Conservation (phyloP, 192 early-diverging fungal species). For the Entophlyctis helioformis region DNA sequence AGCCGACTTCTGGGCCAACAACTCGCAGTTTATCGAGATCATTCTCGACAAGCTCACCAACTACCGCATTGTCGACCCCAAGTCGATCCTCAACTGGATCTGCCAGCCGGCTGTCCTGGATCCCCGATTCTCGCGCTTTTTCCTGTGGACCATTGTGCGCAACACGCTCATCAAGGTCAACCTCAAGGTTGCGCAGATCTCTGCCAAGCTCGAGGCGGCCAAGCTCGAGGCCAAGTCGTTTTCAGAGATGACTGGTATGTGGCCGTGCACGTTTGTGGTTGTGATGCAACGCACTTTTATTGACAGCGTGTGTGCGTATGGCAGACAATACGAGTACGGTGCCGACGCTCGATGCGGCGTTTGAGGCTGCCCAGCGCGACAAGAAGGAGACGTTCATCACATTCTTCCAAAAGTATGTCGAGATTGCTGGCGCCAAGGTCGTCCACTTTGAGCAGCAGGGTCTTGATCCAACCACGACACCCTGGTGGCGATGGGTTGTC, state of each 20-base stretch:
- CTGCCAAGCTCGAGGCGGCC: constrained; percentile 36
- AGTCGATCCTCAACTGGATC: constrained; percentile 67
- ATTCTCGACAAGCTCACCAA: constrained; percentile 89
- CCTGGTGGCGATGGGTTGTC: constrained; percentile 46
- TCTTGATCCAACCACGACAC: constrained; percentile 7
- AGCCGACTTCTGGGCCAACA: constrained; percentile 75
- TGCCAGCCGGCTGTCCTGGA: constrained; percentile 29
- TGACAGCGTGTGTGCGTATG: constrained; percentile 14
- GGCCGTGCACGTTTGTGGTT: too few species aligned
- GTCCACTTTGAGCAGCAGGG: constrained; percentile 2
- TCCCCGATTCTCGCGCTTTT: constrained; percentile 17
- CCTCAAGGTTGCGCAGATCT: constrained; percentile 61
- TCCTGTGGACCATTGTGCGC: constrained; percentile 76
- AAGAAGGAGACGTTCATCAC: constrained; percentile 71
- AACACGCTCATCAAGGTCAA: constrained; percentile 79
- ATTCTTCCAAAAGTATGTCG: constrained; percentile 50
- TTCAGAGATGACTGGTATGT: too few species aligned
- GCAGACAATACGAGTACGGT: constrained; percentile 33
- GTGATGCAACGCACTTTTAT: too few species aligned
- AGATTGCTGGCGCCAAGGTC: neutral
- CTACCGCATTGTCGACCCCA: constrained; percentile 85
- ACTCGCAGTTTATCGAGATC: constrained; percentile 86
- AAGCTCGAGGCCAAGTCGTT: too few species aligned
- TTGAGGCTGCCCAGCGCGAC: constrained; percentile 59
- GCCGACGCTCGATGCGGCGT: constrained; percentile 45